These are phyloP conservation scores for Mycena citricolor DNA, from an alignment of 1,284 basidiomycete species.

Conservation along the genomic window DNA sequence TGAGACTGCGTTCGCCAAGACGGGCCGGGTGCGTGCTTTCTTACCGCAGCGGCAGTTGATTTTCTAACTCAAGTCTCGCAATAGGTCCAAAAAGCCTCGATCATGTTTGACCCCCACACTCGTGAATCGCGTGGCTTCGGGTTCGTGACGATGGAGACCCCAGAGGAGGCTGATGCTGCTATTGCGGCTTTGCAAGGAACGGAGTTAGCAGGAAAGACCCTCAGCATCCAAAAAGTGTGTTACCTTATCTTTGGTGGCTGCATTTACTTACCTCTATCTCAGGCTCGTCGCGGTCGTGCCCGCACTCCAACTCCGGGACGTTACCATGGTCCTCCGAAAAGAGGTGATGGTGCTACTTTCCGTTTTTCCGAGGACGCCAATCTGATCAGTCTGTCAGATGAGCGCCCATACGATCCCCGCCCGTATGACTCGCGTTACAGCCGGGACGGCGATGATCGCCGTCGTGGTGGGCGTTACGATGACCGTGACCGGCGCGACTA, in stretches of 20 bases:
- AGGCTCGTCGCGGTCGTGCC: constrained; percentile 93
- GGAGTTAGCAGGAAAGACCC: constrained; percentile 82
- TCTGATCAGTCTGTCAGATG: constrained; percentile 46
- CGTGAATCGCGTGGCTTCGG: constrained; percentile 97
- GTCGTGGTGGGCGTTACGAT: constrained; percentile 38
- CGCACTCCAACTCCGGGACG: constrained; percentile 93
- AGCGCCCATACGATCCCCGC: constrained; percentile 77
- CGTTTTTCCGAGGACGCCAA: too few species aligned
- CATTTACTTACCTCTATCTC: neutral
- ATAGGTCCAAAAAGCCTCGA: constrained; percentile 83
- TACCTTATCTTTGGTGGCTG: constrained; percentile 6
- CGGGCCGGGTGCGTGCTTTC: constrained; percentile 67
- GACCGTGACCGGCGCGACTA: constrained; percentile 40
- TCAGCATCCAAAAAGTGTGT: constrained; percentile 84
- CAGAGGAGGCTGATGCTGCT: constrained; percentile 87
- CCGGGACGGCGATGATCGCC: constrained; percentile 59
- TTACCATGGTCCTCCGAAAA: constrained; percentile 91
- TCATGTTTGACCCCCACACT: constrained; percentile 97
- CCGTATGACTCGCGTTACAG: constrained; percentile 80
- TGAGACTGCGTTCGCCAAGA: constrained; percentile 85
- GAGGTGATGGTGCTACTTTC: constrained; percentile 50
- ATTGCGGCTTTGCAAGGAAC: constrained; percentile 82
- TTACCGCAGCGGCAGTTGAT: neutral
- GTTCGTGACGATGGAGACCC: constrained; percentile 83
- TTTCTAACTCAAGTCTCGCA: constrained; percentile 2